Conservation (phyloP, 2,329 filamentous ascomycete species). For the Paracamarosporium sp. region DNA sequence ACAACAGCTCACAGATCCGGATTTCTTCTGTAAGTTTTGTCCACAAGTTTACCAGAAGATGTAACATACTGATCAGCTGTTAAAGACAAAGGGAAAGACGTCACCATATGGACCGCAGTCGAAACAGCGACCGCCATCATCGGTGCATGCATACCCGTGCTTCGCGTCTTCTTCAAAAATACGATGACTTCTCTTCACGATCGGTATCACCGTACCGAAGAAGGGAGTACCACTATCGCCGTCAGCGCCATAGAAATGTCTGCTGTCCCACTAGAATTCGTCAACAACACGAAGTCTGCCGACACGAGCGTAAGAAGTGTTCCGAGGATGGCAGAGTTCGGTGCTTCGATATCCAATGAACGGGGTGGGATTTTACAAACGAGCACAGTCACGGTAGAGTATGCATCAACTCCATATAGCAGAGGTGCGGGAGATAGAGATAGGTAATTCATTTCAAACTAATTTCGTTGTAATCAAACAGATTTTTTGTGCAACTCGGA, state of each 20-base stretch:
- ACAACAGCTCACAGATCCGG: conserved; percentile 26
- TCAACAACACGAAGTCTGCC: neutral
- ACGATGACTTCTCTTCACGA: conserved; percentile 17
- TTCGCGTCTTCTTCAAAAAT: conserved; percentile 42
- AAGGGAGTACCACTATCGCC: neutral
- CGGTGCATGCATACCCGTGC: conserved; percentile 36
- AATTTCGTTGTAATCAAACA: too few species aligned
- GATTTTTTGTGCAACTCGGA: too few species aligned
- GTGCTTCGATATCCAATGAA: neutral
- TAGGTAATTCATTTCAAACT: neutral
- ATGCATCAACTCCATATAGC: neutral
- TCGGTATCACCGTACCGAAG: neutral
- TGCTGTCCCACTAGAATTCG: neutral
- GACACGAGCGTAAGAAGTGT: neutral
- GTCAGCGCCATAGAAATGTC: neutral
- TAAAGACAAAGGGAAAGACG: conserved; percentile 34
- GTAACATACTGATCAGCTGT: neutral
- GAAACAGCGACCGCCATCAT: conserved; percentile 39
- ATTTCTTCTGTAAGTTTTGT: conserved; percentile 27
- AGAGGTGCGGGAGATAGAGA: neutral
- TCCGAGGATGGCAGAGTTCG: neutral
- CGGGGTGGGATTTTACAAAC: neutral
- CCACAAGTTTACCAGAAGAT: neutral
- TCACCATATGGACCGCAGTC: conserved; percentile 37
- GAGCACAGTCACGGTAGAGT: conserved; percentile 1